Evolutionary conservation across 2,329 filamentous ascomycete genomes (phyloP), one percentile per base, ranked within the genome.

Genomic region (Trichoderma asperellum): DNA sequence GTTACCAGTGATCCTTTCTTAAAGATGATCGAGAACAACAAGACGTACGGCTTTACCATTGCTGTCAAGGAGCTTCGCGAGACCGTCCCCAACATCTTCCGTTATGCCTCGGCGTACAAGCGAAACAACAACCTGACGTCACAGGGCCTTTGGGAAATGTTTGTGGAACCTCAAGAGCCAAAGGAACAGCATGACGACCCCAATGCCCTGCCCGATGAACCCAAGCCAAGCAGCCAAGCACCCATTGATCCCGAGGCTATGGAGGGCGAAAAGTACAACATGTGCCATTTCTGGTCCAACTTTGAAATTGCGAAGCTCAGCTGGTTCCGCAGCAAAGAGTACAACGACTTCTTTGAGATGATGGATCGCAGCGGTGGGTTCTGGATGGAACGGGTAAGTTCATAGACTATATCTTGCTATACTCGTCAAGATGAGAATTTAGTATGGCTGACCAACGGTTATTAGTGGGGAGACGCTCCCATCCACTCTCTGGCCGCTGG

Each of bases 241-340:
- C 89, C 96, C 53, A 92, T 97, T 68, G 93, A 98, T 76, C 90
- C 91, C 0, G 94, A 98, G 77, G 88, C 90, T 53, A 99, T 99
- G 96, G 95, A 98, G 78, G 93, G 94, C 72, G 96, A 99, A 80
- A 92, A 90, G 75, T 99, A 99, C 86, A 99, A 99, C 83, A 99
- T 99, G 96, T 99, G 96, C 80, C 96, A 99, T 84, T 99, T 97
- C 85, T 99, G 96, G 96, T 97, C 94, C 80, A 99, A 99, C 80
- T 99, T 99, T 74, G 96, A 99, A 81, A 99, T 99, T 82, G 96
- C 96, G 16, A 89, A 90, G 70, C 87, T 99, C 71, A 91, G 93
- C 82, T 99, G 94, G 89, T 98, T 98, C 87, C 89, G 96, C 75
- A 97, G 94, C 84, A 95, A 97, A 82, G 92, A 94, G 77, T 99